Base-by-base conservation (phyloP, 2,329 filamentous ascomycete species). In the Diaporthe nobilis region DNA sequence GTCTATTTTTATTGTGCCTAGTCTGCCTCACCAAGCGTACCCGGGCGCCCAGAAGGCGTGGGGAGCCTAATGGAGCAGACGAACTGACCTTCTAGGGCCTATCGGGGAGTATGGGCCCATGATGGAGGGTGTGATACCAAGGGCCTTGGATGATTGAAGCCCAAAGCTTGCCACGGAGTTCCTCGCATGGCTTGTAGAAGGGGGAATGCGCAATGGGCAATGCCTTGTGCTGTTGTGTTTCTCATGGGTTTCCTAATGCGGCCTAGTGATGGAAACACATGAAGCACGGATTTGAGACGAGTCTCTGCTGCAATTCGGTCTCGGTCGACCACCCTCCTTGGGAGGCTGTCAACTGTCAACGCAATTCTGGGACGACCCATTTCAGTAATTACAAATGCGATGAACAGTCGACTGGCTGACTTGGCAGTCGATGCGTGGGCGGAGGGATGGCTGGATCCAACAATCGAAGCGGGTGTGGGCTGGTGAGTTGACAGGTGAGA, bases 221-320 rank as follows among this genome's bases (percentile, higher is more conserved):
- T 55, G 65, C 49, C 65, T 55, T 70, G 31, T 39, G 49, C 34
- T 25, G 13, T 42, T 31, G 65, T 55, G 65, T 70, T 70, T 70
- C 65, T 55, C 65, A 70, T 70, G 49, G 34, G n/a, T 70, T 70
- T 70, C 65, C 49, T 6, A 20, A 55, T 55, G 47, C n/a, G 49
- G 65, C 3, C 22, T 70, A 70, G 65, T 53, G 13, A 53, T 55
- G 20, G 49, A 70, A 70, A 70, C 65, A 70, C 65, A 70, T 70
- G 65, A 70, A 70, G 65, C 65, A 70, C 65, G n/a, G 31, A 70
- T 70, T 70, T 55, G 49, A 70, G 65, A 70, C 65, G 65, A 70
- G n/a, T 28, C 4, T 55, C 47, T 70, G 65, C 49, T 22, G 49
- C 65, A 70, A 22, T 25, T 55, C 65, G 65, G 34, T 70, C 49